phyloP scores from a whole-genome alignment of 2,329 filamentous ascomycete genomes.

The Thermoascus crustaceus region DNA sequence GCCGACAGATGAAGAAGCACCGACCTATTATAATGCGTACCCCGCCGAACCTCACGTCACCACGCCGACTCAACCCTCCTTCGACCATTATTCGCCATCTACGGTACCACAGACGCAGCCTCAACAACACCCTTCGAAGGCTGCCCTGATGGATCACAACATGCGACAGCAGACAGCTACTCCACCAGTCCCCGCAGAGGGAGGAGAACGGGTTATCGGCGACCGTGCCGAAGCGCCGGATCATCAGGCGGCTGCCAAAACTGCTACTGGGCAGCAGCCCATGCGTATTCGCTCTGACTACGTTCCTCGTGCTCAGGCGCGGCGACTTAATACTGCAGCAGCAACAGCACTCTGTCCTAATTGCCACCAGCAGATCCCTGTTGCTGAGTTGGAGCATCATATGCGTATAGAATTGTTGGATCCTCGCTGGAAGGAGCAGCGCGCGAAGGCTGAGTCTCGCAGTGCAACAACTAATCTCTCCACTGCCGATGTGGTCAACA shows the following conservation, averaged over 20 bases:
- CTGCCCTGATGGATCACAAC: conserved; percentile 15
- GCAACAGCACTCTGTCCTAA: conserved; percentile 70
- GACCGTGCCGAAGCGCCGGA: conserved; percentile 48
- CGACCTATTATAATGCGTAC: conserved; percentile 47
- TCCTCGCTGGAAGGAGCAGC: conserved; percentile 92
- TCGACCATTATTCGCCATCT: conserved; percentile 12
- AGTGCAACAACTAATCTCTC: conserved; percentile 79
- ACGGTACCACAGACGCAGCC: conserved; percentile 16
- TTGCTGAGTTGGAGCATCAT: conserved; percentile 81
- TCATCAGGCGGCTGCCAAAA: conserved; percentile 67
- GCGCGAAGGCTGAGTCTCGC: conserved; percentile 76
- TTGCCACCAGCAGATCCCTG: conserved; percentile 81
- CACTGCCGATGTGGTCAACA: conserved; percentile 80
- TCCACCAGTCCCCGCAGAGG: conserved; percentile 38
- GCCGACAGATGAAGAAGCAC: conserved; percentile 61
- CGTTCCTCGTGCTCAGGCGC: conserved; percentile 71
- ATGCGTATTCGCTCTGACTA: conserved; percentile 95
- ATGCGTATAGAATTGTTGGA: conserved; percentile 93
- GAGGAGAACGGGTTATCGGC: conserved; percentile 55
- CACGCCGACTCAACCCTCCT: conserved; percentile 22
- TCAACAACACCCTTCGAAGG: conserved; percentile 24
- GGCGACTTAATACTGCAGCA: conserved; percentile 59
- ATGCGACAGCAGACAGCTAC: conserved; percentile 14
- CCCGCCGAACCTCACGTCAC: conserved; percentile 31
- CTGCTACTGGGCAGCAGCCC: conserved; percentile 46